A percentile compares a stretch with the other conserved stretches of the same genome.
Conservation (phyloP, 1,284 basidiomycete species). For the Trichosporon sp. region DNA sequence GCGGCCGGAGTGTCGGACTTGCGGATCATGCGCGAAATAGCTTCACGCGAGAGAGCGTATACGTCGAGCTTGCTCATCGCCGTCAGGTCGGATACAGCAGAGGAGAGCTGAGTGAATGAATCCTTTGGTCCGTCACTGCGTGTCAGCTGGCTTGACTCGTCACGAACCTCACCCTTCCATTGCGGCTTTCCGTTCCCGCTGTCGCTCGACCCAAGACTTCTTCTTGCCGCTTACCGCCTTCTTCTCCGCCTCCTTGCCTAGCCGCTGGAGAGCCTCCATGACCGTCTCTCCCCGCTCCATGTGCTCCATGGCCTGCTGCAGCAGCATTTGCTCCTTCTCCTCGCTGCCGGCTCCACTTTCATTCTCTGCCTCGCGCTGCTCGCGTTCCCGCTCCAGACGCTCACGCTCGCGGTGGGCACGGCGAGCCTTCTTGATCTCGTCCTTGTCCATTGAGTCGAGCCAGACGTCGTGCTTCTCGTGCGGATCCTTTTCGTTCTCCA, state of each 20-base stretch:
- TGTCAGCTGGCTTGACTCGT: constrained; percentile 20
- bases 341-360: constrained; percentile 57
- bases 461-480: constrained; percentile 91
- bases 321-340: constrained; percentile 66
- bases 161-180: constrained; percentile 41
- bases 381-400: constrained; percentile 67
- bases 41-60: constrained; percentile 56
- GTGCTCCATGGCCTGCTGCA: constrained; percentile 69
- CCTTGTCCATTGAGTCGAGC: constrained; percentile 87
- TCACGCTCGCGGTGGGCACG: constrained; percentile 72
- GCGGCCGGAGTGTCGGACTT: constrained; percentile 22
- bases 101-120: constrained; percentile 54
- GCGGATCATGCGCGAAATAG: constrained; percentile 54
- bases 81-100: constrained; percentile 52
- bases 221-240: constrained; percentile 49
- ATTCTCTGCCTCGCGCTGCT: constrained; percentile 62
- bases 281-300: constrained; percentile 90
- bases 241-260: constrained; percentile 71
- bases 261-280: constrained; percentile 80
- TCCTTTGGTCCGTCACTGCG: constrained; percentile 28
- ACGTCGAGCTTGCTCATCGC: constrained; percentile 56
- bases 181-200: constrained; percentile 55
- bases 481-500: constrained; percentile 77
- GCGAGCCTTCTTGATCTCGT: constrained; percentile 80
- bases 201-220: constrained; percentile 55